A percentile compares a stretch with the other conserved stretches of the same genome.
These are phyloP conservation scores for Macadamia tetraphylla DNA, from an alignment of 164 flowering plant genomes.

Conservation along the genomic window DNA sequence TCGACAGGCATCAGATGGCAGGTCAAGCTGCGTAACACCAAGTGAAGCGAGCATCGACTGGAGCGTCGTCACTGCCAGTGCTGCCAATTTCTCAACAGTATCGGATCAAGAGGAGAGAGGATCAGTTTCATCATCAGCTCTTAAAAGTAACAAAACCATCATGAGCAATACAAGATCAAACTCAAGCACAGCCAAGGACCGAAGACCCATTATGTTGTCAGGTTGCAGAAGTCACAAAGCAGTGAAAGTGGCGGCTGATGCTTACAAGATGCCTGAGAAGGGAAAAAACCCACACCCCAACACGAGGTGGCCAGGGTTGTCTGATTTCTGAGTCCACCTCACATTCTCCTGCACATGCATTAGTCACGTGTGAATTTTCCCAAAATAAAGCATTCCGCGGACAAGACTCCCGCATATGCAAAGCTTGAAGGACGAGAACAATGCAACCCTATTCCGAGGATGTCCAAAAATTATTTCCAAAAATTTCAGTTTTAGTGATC, in stretches of 20 bases:
- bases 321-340: too few relatives aligned
- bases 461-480: too few relatives aligned
- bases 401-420: not conserved
- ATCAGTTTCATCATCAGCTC: not conserved
- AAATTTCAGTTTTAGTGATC: too few relatives aligned
- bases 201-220: conserved; percentile 20
- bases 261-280: conserved; percentile 13
- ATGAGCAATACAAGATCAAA: conserved; percentile 4
- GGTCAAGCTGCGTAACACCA: conserved; percentile 34
- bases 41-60: conserved; percentile 84
- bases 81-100: conserved; percentile 46
- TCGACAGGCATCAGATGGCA: conserved; percentile 31
- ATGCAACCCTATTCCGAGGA: too few relatives aligned
- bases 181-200: conserved; percentile 6
- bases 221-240: conserved; percentile 54
- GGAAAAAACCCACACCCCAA: conserved; percentile 5
- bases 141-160: not conserved
- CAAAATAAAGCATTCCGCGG: too few relatives aligned
- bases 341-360: too few relatives aligned
- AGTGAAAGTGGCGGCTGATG: conserved; percentile 46
- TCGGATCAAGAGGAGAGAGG: conserved; percentile 32
- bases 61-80: conserved; percentile 78
- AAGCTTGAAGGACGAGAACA: conserved; percentile 27
- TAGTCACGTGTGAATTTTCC: too few relatives aligned
- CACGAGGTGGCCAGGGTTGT: not conserved